Evolutionary conservation across 2,329 filamentous ascomycete genomes (phyloP).

Genomic region (Fusarium buxicola): DNA sequence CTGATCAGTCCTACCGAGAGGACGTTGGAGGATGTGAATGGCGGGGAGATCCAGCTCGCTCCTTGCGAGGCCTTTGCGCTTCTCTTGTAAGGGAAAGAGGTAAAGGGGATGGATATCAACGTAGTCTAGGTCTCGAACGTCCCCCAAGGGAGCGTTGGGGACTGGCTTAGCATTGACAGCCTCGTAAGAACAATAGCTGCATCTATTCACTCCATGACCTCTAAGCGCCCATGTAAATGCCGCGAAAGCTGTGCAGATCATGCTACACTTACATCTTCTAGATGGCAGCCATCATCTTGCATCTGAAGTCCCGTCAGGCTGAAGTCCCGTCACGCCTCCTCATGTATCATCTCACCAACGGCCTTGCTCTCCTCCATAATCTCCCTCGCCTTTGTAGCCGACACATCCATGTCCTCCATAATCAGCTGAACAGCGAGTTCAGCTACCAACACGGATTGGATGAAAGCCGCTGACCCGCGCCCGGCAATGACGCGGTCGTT

Average conservation of each 20-base stretch:
- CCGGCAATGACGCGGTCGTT: slow-evolving; percentile 74
- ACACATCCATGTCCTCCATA: slow-evolving; percentile 65
- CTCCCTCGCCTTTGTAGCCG: slow-evolving; percentile 56
- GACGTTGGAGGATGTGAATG: slow-evolving; percentile 44
- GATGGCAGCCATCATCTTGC: background rate
- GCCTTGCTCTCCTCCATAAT: slow-evolving; percentile 75
- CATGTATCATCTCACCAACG: slow-evolving; percentile 75
- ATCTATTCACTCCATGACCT: background rate
- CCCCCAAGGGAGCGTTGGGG: background rate
- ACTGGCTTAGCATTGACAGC: background rate
- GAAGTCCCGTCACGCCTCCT: slow-evolving; percentile 56
- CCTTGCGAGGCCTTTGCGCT: slow-evolving; percentile 54
- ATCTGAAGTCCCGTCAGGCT: slow-evolving; percentile 29
- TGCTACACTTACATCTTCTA: background rate
- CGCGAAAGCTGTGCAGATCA: background rate
- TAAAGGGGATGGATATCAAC: background rate
- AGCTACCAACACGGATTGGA: slow-evolving; percentile 81
- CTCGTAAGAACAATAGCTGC: background rate
- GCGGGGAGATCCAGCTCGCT: slow-evolving; percentile 47
- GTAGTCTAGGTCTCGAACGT: slow-evolving; percentile 49
- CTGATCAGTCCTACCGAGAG: slow-evolving; percentile 50
- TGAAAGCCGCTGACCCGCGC: slow-evolving; percentile 74
- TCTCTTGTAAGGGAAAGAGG: slow-evolving; percentile 40
- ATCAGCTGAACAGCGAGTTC: slow-evolving; percentile 70
- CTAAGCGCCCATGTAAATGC: background rate